Evolutionary conservation across 306 rosid genomes (phyloP), one percentile per base, ranked within the genome.

Genomic region (Vicia faba): DNA sequence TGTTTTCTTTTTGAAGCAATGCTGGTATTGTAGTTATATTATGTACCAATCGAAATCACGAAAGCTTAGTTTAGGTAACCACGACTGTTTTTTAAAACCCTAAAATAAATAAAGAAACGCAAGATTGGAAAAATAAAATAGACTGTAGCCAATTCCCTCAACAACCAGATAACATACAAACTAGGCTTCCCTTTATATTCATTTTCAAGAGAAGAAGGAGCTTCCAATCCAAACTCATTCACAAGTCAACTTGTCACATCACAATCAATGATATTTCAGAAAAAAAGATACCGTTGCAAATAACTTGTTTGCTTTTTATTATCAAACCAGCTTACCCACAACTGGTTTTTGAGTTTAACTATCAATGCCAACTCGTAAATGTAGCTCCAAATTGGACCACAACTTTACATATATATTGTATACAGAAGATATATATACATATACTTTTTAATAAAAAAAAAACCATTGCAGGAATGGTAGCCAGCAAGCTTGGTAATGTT

Each of bases 211-310:
- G 54, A 43, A 12, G 48, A 12, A 43, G 7, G 48, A 43, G 38
- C 38, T 33, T 13, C 48, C 48, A 43, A 43, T 43, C 48, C 48
- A 43, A 43, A 13, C 48, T 12, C 6, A 43, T 43, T 49, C 23
- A 49, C 26, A 48, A 48, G 59, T 53, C 59, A 53, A 53, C 59
- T 6, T 53, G 59, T 53, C 59, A 53, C 59, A 53, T 53, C 59
- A 53, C 59, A 53, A 23, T 53, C 2, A 53, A 53, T 15, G 46
- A 59, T 59, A 14, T 39, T 39, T 61, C 38, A 39, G 40, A 61
- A 61, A 60, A 60, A 43, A 3, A 29, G 11, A n/a, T 26, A 12
- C 58, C 23, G 4, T 29, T 13, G 26, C 16, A 11, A 60, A 49
- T 36, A 25, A 36, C 69, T 50, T 14, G 54, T 23, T 61, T 11